A percentile compares a stretch with the other conserved stretches of the same genome.
phyloP scores from a whole-genome alignment of 2,329 filamentous ascomycete species.

The Aspergillus ruber region DNA sequence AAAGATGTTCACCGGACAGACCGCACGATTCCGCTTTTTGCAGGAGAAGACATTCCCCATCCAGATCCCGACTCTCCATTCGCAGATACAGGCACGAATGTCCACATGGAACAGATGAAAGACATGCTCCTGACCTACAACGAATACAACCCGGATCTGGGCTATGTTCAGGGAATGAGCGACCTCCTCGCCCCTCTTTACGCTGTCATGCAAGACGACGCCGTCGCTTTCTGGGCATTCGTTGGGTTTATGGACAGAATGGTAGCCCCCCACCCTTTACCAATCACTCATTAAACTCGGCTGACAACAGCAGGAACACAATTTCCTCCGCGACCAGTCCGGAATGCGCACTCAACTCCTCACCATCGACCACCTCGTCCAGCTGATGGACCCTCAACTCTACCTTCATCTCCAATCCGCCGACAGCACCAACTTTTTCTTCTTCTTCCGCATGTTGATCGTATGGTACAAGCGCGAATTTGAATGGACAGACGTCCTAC shows the following conservation, averaged over 20 bases:
- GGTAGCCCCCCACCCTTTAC: conserved; percentile 39
- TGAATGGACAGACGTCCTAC: conserved; percentile 75
- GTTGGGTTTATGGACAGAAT: conserved; percentile 95
- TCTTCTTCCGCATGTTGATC: conserved; percentile 98
- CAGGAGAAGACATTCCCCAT: conserved; percentile 92
- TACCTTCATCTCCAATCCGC: conserved; percentile 83
- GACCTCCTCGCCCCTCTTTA: conserved; percentile 94
- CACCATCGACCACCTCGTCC: conserved; percentile 87
- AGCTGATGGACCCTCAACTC: conserved; percentile 92
- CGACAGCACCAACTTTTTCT: conserved; percentile 98
- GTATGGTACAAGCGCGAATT: conserved; percentile 99
- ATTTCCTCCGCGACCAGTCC: conserved; percentile 90
- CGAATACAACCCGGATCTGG: conserved; percentile 90
- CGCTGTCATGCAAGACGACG: conserved; percentile 94
- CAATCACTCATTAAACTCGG: not conserved
- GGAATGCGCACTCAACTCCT: conserved; percentile 91
- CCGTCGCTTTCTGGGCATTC: conserved; percentile 94
- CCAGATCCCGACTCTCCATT: conserved; percentile 95
- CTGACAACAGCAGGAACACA: conserved; percentile 58
- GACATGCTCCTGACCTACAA: conserved; percentile 99
- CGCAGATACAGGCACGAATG: conserved; percentile 85
- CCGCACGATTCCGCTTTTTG: conserved; percentile 88
- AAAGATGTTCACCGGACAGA: conserved; percentile 98
- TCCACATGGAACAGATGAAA: conserved; percentile 97
- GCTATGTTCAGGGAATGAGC: conserved; percentile 98